These are phyloP conservation scores for Lipomyces chichibuensis DNA, from an alignment of 805 yeast species.

Conservation along the genomic window DNA sequence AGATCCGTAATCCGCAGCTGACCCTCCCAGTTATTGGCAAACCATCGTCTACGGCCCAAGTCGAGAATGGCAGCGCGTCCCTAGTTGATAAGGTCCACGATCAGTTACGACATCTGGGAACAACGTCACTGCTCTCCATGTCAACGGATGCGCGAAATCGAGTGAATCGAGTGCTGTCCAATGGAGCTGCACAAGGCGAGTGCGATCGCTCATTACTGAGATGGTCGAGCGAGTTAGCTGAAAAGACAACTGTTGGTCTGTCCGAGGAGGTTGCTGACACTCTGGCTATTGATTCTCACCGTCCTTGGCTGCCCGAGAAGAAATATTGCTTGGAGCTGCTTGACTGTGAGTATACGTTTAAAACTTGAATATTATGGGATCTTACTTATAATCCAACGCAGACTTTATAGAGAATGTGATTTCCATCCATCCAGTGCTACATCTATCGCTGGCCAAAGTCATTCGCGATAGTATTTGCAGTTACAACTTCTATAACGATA, in stretches of 20 bases:
- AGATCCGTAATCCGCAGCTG: background rate
- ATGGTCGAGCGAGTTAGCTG: constrained; percentile 23
- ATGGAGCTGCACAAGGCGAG: background rate
- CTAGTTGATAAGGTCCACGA: constrained; percentile 17
- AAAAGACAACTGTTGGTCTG: constrained; percentile 24
- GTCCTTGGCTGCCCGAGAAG: constrained; percentile 25
- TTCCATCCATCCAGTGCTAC: constrained; percentile 13
- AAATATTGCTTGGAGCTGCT: constrained; percentile 16
- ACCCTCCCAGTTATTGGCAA: background rate
- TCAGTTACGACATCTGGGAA: constrained; percentile 10
- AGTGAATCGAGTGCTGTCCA: background rate
- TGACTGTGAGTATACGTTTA: constrained; percentile 13
- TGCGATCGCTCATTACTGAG: constrained; percentile 4
- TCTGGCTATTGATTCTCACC: constrained; percentile 29
- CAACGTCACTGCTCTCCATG: constrained; percentile 6
- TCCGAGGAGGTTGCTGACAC: constrained; percentile 30
- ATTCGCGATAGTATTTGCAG: constrained; percentile 20
- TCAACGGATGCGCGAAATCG: background rate
- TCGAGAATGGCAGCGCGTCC: background rate
- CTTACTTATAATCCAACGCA: background rate
- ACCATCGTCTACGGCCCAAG: background rate
- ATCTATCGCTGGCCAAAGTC: constrained; percentile 9
- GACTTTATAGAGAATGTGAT: constrained; percentile 14
- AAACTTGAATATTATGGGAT: background rate
- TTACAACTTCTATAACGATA: constrained; percentile 15